Percentiles rank a stretch among this genome's conserved stretches.
phyloP scores from a whole-genome alignment of 129 eudicot genomes.

The Logfia minima region DNA sequence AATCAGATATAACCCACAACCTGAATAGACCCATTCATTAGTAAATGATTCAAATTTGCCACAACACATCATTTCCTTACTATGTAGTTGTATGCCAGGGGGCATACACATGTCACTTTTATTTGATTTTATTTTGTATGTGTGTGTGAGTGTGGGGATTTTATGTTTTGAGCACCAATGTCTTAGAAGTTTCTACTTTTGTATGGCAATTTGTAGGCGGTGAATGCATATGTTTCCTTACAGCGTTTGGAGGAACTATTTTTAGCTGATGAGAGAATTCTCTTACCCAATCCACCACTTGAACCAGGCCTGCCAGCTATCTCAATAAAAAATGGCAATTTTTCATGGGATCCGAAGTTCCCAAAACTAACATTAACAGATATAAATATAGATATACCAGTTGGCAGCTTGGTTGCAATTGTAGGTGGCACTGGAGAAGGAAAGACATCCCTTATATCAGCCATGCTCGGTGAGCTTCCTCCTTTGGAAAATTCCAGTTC shows the following conservation, averaged over 20 bases:
- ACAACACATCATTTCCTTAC: background rate
- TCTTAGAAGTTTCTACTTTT: constrained; percentile 6
- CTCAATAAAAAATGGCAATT: constrained; percentile 77
- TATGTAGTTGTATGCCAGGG: background rate
- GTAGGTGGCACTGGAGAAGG: constrained; percentile 99
- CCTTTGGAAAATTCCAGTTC: constrained; percentile 52
- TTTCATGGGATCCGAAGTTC: constrained; percentile 87
- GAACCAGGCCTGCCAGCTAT: constrained; percentile 75
- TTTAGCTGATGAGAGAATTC: constrained; percentile 73
- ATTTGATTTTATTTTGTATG: background rate
- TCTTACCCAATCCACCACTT: constrained; percentile 74
- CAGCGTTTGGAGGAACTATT: constrained; percentile 82
- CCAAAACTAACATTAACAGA: constrained; percentile 66
- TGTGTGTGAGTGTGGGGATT: background rate
- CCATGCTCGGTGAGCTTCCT: constrained; percentile 98
- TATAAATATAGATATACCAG: constrained; percentile 75
- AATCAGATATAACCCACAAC: background rate
- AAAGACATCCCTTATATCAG: constrained; percentile 89
- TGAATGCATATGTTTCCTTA: constrained; percentile 83
- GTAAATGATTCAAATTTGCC: background rate
- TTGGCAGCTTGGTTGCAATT: constrained; percentile 85
- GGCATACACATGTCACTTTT: background rate
- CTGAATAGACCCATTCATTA: background rate
- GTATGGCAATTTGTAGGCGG: constrained; percentile 57
- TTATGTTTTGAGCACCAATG: background rate